These are phyloP conservation scores for Gaeumannomyces sp. DNA, from an alignment of 2,329 filamentous ascomycete species.

Conservation along the genomic window DNA sequence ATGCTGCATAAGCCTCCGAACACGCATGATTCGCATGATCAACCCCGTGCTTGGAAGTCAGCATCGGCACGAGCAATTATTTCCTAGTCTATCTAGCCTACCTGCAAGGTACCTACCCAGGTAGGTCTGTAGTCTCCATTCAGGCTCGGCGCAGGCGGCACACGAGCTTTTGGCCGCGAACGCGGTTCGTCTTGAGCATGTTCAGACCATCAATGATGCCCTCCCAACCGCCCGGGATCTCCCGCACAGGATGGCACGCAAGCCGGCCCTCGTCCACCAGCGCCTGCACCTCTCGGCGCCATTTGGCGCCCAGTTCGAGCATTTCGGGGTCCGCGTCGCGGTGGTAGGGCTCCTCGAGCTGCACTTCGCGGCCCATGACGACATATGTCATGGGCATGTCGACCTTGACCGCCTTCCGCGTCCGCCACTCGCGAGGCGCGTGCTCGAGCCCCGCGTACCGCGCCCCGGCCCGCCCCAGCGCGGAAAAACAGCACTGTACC, in stretches of 20 bases:
- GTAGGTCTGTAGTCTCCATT: too few species aligned
- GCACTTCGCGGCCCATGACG: not conserved
- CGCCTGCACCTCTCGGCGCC: not conserved
- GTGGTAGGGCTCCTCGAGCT: not conserved
- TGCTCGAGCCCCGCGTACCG: not conserved
- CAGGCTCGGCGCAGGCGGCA: too few species aligned
- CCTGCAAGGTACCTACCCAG: too few species aligned
- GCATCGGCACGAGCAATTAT: too few species aligned
- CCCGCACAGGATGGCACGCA: not conserved
- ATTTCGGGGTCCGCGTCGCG: not conserved
- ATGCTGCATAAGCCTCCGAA: too few species aligned
- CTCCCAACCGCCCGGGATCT: not conserved
- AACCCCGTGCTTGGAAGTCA: too few species aligned
- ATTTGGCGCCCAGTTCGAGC: not conserved
- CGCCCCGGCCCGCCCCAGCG: not conserved
- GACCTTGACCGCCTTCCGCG: not conserved
- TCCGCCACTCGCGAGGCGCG: not conserved
- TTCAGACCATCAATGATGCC: not conserved
- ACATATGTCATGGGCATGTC: not conserved
- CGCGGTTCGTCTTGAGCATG: not conserved
- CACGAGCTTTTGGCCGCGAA: not conserved
- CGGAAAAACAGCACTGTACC: not conserved
- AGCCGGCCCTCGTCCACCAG: not conserved
- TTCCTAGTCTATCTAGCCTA: too few species aligned
- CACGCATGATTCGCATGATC: too few species aligned